Evolutionary conservation across 768 basidiomycete genomes (phyloP), one percentile per base, ranked within the genome.

Genomic region (Boletus tylopilopsis): DNA sequence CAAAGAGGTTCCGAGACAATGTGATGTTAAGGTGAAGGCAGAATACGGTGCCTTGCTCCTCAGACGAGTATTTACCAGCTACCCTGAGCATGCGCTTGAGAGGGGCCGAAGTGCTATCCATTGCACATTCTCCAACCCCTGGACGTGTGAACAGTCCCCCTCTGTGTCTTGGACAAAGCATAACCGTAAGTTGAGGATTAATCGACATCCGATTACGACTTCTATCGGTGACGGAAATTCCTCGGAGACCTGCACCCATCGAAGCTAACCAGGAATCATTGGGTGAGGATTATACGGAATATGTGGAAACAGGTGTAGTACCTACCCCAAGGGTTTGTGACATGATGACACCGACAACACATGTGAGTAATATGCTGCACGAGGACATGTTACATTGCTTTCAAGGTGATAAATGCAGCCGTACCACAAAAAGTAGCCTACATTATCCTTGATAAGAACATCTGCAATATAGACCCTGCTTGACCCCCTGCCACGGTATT

Each of bases 361-460:
- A 63, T 8, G 29, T 36, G 18, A 63, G 5, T 5, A 54, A 10
- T 27, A 57, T 41, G 36, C 60, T 63, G n/a, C n/a, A n/a, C n/a
- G n/a, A n/a, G n/a, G n/a, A n/a, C n/a, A n/a, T n/a, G n/a, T n/a
- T n/a, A n/a, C n/a, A n/a, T n/a, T n/a, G n/a, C n/a, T n/a, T n/a
- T n/a, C n/a, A n/a, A n/a, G n/a, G n/a, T n/a, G n/a, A n/a, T n/a
- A n/a, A n/a, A n/a, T n/a, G n/a, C n/a, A n/a, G 12, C 15, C 53
- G 33, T 39, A 62, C 60, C 45, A 56, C 11, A 56, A 11, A 50
- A 53, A 53, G 34, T 62, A 62, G 21, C 36, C 18, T 12, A 15
- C 38, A 15, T 47, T 63, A 3, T 46, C 61, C 21, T 37, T 52
- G 24, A 62, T 10, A 11, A 60, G 52, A 4, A 18, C 23, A 5